Evolutionary conservation across 208 protist species (phyloP), one percentile per base, ranked within the genome.

Genomic region (Crithidia expoeki): DNA sequence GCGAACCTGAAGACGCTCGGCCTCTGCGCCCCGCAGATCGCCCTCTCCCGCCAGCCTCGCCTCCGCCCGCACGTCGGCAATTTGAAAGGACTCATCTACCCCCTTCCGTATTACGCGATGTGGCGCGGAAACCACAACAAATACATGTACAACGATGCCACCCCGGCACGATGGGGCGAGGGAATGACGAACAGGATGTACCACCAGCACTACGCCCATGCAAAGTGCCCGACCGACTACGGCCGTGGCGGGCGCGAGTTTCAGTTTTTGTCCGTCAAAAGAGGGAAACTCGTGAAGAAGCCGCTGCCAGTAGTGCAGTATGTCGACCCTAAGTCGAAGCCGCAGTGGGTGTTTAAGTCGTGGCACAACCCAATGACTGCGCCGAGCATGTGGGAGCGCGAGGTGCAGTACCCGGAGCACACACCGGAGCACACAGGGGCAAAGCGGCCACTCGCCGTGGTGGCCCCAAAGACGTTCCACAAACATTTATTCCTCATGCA

Each of bases 371-470:
- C 92, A 4, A 76, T 95, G 23, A 81, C 74, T 11, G 77, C 89
- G 34, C 71, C 82, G 23, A 86, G 68, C 32, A 95, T 94, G 88
- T 96, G 92, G 92, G 82, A 95, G 74, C 81, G 92, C 36, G 89
- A 96, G 75, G 89, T 96, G 56, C 88, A 95, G 83, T 96, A 96
- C 80, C 44, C 83, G 11, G 88, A 96, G 85, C 92, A 96, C 71
- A 89, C 81, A 34, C 92, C 92, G 12, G 84, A 90, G 78, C 92
- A 96, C 83, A 79, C 91, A 40, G 87, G 84, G 10, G 87, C 88
- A 19, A 96, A 94, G 76, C 78, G 92, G 25, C 92, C 92, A 2
- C 74, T 96, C 19, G 87, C 88, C 28, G 84, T 96, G 19, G 46
- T 96, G 16, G 89, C 92, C 6, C 92, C 92, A 25, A 84, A 84